A percentile compares a stretch with the other conserved stretches of the same genome.
These are phyloP conservation scores for Agrocybe praecox DNA, from an alignment of 768 basidiomycete species.

Conservation along the genomic window DNA sequence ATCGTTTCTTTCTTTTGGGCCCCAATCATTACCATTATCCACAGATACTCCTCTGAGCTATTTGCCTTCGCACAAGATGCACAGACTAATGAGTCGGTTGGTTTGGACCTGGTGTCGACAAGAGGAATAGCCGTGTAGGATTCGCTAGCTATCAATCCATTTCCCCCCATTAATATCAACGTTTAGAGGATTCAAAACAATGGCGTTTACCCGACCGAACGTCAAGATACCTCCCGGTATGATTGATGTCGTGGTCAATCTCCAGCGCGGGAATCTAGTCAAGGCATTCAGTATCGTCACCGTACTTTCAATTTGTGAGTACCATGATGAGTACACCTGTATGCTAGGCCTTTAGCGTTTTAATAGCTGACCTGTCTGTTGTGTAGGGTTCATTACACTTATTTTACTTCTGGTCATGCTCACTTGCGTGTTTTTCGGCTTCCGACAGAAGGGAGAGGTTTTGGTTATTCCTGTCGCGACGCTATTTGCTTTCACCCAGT, in stretches of 20 bases:
- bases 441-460: conserved; percentile 22
- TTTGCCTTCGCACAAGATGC: conserved; percentile 22
- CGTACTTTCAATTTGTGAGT: conserved; percentile 22
- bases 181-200: conserved; percentile 23
- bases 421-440: conserved; percentile 27
- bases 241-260: conserved; percentile 19
- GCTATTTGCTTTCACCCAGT: conserved; percentile 25
- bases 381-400: conserved; percentile 24
- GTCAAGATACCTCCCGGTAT: conserved; percentile 19
- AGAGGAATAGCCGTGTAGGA: conserved; percentile 26
- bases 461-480: conserved; percentile 28
- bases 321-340: neutral
- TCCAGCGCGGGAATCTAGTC: conserved; percentile 22
- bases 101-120: conserved; percentile 16
- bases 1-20: neutral
- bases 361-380: neutral
- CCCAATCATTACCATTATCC: neutral
- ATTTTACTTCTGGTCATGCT: conserved; percentile 27
- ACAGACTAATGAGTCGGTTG: conserved; percentile 18
- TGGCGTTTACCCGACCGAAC: conserved; percentile 12
- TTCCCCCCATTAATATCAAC: neutral
- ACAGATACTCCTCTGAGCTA: conserved; percentile 23
- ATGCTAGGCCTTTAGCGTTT: neutral
- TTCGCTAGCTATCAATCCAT: neutral
- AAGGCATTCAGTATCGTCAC: conserved; percentile 23